Evolutionary conservation across 73 alveolate genomes (phyloP).

Genomic region (Diophrys appendiculata): DNA sequence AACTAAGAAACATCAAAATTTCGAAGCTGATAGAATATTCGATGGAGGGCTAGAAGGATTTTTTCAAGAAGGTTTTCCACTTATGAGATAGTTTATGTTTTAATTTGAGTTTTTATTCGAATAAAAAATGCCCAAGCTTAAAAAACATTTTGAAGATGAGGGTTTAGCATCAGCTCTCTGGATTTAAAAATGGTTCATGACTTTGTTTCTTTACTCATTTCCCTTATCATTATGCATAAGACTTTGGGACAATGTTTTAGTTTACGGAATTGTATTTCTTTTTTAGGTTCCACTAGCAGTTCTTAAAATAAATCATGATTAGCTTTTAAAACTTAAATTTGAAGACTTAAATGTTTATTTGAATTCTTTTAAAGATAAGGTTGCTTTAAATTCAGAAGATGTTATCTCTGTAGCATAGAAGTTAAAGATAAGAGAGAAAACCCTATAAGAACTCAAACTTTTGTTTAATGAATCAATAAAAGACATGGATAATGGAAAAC

Average conservation of each 20-base stretch:
- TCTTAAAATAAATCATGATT: conserved; percentile 33
- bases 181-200: conserved; percentile 61
- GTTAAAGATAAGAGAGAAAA: conserved; percentile 3
- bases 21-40: conserved; percentile 17
- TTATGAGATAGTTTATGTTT: conserved; percentile 30
- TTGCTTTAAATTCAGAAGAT: conserved; percentile 14
- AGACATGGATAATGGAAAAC: neutral
- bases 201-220: conserved; percentile 44
- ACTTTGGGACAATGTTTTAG: conserved; percentile 49
- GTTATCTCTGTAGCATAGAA: conserved; percentile 19
- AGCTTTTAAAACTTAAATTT: conserved; percentile 38
- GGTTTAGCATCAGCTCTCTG: conserved; percentile 42
- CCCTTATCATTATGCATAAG: conserved; percentile 33
- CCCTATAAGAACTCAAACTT: neutral
- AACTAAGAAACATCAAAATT: conserved; percentile 25
- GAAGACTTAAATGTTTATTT: conserved; percentile 39
- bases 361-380: neutral
- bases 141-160: conserved; percentile 47
- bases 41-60: conserved; percentile 57
- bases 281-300: conserved; percentile 55
- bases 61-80: conserved; percentile 55
- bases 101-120: conserved; percentile 52
- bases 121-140: conserved; percentile 43
- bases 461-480: conserved; percentile 2
- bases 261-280: conserved; percentile 28